These are phyloP conservation scores for Exophiala lecanii-corni DNA, from an alignment of 2,329 filamentous ascomycete genomes.

Conservation along the genomic window DNA sequence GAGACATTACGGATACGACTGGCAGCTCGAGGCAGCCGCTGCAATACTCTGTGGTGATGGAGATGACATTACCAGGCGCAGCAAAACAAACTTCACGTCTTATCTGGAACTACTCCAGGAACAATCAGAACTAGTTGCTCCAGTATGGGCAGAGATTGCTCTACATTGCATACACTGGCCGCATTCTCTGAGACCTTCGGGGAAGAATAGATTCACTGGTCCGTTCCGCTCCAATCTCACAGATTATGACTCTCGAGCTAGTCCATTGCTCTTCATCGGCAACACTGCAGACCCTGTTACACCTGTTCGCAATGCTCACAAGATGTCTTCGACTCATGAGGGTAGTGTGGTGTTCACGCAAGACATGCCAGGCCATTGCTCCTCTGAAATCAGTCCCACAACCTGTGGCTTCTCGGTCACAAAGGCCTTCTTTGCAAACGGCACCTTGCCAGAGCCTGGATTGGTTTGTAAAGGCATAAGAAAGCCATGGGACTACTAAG, in stretches of 20 bases:
- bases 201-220: conserved; percentile 36
- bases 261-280: conserved; percentile 54
- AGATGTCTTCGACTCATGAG: conserved; percentile 39
- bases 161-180: conserved; percentile 37
- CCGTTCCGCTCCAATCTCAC: conserved; percentile 23
- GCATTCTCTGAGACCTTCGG: conserved; percentile 20
- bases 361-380: conserved; percentile 39
- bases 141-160: conserved; percentile 35
- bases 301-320: conserved; percentile 40
- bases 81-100: conserved; percentile 18
- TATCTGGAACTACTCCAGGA: conserved; percentile 19
- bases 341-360: conserved; percentile 43
- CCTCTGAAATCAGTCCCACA: conserved; percentile 31
- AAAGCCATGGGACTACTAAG: conserved; percentile 32
- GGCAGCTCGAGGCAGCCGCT: conserved; percentile 17
- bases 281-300: conserved; percentile 59
- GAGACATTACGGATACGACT: conserved; percentile 15
- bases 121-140: conserved; percentile 23
- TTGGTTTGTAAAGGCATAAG: conserved; percentile 36
- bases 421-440: conserved; percentile 40
- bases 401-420: conserved; percentile 35
- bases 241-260: conserved; percentile 25
- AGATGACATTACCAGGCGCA: conserved; percentile 21
- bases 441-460: conserved; percentile 33
- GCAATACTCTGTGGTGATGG: conserved; percentile 27